These are phyloP conservation scores for Phytophthora kernoviae DNA, from an alignment of 352 stramenopile genomes.

Conservation along the genomic window DNA sequence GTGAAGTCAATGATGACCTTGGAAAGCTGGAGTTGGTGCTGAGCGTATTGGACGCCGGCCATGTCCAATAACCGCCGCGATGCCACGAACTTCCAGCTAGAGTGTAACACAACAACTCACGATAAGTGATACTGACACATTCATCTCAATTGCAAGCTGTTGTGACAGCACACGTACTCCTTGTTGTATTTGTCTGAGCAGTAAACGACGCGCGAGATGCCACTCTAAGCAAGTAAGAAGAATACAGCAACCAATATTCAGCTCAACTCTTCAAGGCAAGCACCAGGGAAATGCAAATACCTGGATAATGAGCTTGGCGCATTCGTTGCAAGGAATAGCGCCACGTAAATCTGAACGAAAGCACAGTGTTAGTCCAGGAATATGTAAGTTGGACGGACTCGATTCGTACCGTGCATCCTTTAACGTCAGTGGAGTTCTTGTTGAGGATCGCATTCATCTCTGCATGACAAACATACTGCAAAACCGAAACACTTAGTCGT, in stretches of 20 bases:
- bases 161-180: slow-evolving; percentile 47
- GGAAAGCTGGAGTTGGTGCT: slow-evolving; percentile 62
- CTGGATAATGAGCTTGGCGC: slow-evolving; percentile 99
- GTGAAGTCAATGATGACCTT: slow-evolving; percentile 79
- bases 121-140: slow-evolving; percentile 9
- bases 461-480: slow-evolving; percentile 97
- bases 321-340: slow-evolving; percentile 99
- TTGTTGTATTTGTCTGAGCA: slow-evolving; percentile 95
- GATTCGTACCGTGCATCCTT: slow-evolving; percentile 83
- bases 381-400: neutral
- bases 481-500: slow-evolving; percentile 5
- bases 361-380: slow-evolving; percentile 4
- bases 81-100: slow-evolving; percentile 87
- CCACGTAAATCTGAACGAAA: slow-evolving; percentile 93
- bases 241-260: slow-evolving; percentile 1
- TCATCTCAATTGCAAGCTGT: neutral
- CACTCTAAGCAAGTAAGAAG: slow-evolving; percentile 64
- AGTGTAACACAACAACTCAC: slow-evolving; percentile 7
- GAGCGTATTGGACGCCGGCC: slow-evolving; percentile 64
- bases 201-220: slow-evolving; percentile 96
- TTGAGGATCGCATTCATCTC: slow-evolving; percentile 99
- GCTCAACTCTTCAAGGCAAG: neutral
- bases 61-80: slow-evolving; percentile 90
- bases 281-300: slow-evolving; percentile 20
- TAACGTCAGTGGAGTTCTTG: slow-evolving; percentile 95